Conservation (phyloP, 2,329 filamentous ascomycete species). For the Diaporthe capsici region DNA sequence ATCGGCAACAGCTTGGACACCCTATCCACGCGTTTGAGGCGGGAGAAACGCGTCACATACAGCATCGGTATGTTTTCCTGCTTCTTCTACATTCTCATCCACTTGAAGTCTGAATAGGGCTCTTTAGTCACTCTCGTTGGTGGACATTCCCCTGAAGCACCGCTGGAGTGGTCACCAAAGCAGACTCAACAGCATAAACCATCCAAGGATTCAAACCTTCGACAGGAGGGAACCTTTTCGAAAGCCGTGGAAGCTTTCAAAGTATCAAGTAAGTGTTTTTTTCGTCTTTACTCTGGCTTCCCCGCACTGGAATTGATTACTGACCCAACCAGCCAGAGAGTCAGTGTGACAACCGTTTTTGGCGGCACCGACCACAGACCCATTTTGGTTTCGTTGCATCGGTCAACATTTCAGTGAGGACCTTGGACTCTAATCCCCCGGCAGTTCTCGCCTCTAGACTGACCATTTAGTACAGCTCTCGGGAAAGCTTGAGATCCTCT, state of each 20-base stretch:
- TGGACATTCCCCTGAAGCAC: neutral
- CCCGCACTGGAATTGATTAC: neutral
- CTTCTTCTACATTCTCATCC: neutral
- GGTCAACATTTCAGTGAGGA: too few relatives aligned
- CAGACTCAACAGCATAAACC: neutral
- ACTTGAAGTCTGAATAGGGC: neutral
- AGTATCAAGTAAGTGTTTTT: neutral
- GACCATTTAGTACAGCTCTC: neutral
- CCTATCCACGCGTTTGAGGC: neutral
- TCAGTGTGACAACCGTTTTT: neutral
- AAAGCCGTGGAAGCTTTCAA: neutral
- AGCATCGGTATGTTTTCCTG: neutral
- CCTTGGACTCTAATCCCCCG: too few relatives aligned
- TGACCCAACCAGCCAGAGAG: neutral
- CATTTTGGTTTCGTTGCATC: neutral
- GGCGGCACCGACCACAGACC: neutral
- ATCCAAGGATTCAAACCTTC: too few relatives aligned
- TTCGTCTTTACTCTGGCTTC: neutral
- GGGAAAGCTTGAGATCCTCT: fast-evolving
- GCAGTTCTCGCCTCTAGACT: neutral
- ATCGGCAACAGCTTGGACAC: neutral
- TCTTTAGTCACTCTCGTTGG: neutral
- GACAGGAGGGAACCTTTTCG: neutral
- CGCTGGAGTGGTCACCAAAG: neutral
- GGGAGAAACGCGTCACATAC: too few relatives aligned